Conservation (phyloP, 2,329 filamentous ascomycete genomes). For the Fusarium humuli region DNA sequence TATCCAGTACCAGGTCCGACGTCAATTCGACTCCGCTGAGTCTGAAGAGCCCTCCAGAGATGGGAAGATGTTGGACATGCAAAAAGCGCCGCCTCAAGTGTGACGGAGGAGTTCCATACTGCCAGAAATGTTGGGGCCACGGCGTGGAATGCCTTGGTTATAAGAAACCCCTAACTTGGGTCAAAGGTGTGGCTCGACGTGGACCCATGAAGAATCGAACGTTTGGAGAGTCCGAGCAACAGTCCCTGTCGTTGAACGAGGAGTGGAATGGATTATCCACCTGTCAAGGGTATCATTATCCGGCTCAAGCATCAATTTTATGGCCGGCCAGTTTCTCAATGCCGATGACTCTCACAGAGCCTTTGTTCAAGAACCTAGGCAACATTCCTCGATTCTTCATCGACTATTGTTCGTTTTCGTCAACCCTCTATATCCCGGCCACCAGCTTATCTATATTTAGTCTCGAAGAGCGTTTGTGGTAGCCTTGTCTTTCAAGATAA, state of each 20-base stretch:
- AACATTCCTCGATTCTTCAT: background rate
- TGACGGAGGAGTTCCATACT: background rate
- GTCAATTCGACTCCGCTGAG: background rate
- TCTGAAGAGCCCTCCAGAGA: background rate
- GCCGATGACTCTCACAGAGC: background rate
- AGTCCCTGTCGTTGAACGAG: fast-evolving
- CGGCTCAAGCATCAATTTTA: fast-evolving
- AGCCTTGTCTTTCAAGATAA: background rate
- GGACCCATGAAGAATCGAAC: background rate
- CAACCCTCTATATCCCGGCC: background rate
- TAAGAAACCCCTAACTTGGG: background rate
- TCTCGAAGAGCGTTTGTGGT: background rate
- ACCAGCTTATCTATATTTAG: background rate
- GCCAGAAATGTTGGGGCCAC: background rate
- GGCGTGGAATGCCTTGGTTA: background rate
- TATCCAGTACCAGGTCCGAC: background rate
- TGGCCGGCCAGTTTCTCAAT: too few relatives aligned
- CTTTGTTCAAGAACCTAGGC: background rate
- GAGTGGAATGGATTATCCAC: background rate
- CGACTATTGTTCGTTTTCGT: background rate
- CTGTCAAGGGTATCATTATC: fast-evolving
- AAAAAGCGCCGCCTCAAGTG: slow-evolving; percentile 1
- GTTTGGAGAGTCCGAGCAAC: background rate
- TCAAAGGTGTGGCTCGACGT: background rate
- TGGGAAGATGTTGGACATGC: background rate